These are phyloP conservation scores for Claviceps sp. DNA, from an alignment of 2,329 filamentous ascomycete species.

Conservation along the genomic window DNA sequence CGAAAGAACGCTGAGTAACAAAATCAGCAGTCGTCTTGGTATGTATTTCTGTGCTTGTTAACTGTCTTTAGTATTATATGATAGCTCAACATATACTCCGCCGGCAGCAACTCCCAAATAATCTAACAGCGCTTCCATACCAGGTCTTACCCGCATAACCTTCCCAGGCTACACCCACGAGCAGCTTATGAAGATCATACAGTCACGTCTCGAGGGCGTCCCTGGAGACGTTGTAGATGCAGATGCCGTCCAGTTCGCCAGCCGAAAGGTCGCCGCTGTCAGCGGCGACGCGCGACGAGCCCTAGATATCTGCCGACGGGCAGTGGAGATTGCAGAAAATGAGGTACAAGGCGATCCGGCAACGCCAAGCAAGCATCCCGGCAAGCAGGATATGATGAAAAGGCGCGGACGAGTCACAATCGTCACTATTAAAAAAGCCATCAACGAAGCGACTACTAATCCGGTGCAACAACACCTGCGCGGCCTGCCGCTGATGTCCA, in stretches of 20 bases:
- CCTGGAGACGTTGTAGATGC: slow-evolving; percentile 80
- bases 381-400: slow-evolving; percentile 12
- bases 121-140: not conserved
- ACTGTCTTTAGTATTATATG: not conserved
- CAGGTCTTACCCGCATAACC: slow-evolving; percentile 77
- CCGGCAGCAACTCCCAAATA: no score
- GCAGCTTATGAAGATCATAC: slow-evolving; percentile 93
- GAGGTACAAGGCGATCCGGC: slow-evolving; percentile 38
- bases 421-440: slow-evolving; percentile 82
- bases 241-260: slow-evolving; percentile 92
- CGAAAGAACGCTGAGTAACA: slow-evolving; percentile 91
- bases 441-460: slow-evolving; percentile 86
- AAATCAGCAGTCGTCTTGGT: slow-evolving; percentile 82
- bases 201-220: slow-evolving; percentile 81
- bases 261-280: slow-evolving; percentile 90
- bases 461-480: slow-evolving; percentile 84
- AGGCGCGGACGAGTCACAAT: slow-evolving; percentile 62
- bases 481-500: slow-evolving; percentile 65
- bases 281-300: slow-evolving; percentile 87
- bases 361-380: slow-evolving; percentile 46
- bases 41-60: not conserved
- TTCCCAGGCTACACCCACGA: slow-evolving; percentile 96
- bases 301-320: slow-evolving; percentile 86
- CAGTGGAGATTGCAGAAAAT: slow-evolving; percentile 86
- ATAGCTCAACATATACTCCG: not conserved